Base-by-base conservation (phyloP, 1,284 basidiomycete species). In the Puccinia coronata region DNA sequence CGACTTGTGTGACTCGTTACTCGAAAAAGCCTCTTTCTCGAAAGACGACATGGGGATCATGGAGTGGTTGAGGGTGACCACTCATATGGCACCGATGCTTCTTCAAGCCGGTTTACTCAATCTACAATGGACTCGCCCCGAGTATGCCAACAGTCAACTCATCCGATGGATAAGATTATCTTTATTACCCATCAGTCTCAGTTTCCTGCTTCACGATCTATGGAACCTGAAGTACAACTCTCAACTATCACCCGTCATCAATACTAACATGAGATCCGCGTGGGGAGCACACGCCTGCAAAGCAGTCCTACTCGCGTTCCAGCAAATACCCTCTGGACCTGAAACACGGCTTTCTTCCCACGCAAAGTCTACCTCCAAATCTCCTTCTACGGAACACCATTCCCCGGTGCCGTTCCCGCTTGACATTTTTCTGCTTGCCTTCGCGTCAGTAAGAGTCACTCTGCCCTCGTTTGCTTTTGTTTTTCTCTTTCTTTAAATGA, bases 141-240 rank as follows among this genome's bases (percentile, higher is more conserved):
- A 63, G 25, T 34, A 63, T 23, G 18, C 12, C 12, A 16, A 63
- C 4, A 20, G 28, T 18, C 34, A 31, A 31, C 25, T 34, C 3
- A 36, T 63, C 23, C 59, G 59, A 39, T 63, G 59, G 59, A 39
- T 23, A 12, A 63, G 59, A 39, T 6, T 63, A 16, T 36, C 59
- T 12, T 16, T 63, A 11, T 20, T 63, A 20, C 59, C 59, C 34
- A 36, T 63, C 59, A 63, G 34, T 20, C 28, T 63, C 34, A 63
- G 59, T 23, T 39, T 63, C 59, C 34, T 63, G 18, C 59, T 63
- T 8, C 2, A 31, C 34, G 59, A 63, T 39, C 59, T 63, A 14
- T 63, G 59, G 59, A 63, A 63, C 12, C 59, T 63, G 3, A 63
- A 63, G 34, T 57, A 57, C 55, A 63, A 63, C 28, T 63, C 59